A percentile compares a stretch with the other conserved stretches of the same genome.
Evolutionary conservation across 768 basidiomycete genomes (phyloP).

Genomic region (Agaricus blazei): DNA sequence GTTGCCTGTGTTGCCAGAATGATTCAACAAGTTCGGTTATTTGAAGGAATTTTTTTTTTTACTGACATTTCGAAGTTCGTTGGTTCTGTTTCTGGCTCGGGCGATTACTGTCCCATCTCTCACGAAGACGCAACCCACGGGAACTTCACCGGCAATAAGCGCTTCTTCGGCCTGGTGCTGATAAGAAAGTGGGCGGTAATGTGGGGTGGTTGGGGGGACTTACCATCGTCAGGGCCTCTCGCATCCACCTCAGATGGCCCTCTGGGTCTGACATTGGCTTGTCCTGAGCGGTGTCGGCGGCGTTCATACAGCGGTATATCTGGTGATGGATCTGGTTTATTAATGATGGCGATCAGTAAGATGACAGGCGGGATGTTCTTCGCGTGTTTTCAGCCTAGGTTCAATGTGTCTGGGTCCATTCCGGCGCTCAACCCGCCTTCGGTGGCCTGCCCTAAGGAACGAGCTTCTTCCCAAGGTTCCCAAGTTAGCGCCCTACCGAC

Average conservation of each 20-base stretch:
- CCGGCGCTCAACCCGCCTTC: not conserved
- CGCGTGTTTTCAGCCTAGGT: too few relatives aligned
- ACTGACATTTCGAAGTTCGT: slow-evolving; percentile 85
- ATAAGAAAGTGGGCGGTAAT: slow-evolving; percentile 5
- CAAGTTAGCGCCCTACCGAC: not conserved
- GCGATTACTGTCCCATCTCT: slow-evolving; percentile 75
- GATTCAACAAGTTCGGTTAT: too few relatives aligned
- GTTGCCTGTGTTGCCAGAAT: slow-evolving; percentile 60
- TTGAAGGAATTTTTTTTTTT: not conserved
- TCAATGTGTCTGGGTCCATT: too few relatives aligned
- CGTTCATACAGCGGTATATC: not conserved
- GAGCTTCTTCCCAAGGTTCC: not conserved
- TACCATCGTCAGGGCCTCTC: slow-evolving; percentile 79
- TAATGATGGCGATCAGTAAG: too few relatives aligned
- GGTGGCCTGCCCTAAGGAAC: slow-evolving; percentile 1
- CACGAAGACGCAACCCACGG: slow-evolving; percentile 95
- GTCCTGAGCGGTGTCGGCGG: not conserved
- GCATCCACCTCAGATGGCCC: slow-evolving; percentile 67
- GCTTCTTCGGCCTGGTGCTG: slow-evolving; percentile 75
- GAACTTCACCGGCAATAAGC: slow-evolving; percentile 79
- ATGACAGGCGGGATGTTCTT: too few relatives aligned
- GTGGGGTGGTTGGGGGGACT: slow-evolving; percentile 14
- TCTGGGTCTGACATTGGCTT: not conserved
- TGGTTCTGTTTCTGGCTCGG: slow-evolving; percentile 87
- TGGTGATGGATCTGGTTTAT: not conserved